Base-by-base conservation (phyloP, 305 asterid genomes). In the Andrographis paniculata region DNA sequence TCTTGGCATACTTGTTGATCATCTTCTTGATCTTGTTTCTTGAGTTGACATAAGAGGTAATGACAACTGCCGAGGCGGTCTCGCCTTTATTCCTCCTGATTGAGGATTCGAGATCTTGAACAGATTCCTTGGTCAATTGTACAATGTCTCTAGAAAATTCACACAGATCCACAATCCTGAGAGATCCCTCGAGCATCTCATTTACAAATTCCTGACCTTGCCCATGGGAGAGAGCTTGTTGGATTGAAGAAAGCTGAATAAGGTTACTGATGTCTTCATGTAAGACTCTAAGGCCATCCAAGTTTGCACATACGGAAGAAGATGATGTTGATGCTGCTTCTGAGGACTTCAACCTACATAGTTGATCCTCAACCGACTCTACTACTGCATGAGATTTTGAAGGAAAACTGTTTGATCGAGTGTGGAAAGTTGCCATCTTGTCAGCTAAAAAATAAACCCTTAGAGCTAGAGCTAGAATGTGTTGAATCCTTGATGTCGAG, bases 401-500 rank as follows among this genome's bases (percentile, higher is more conserved):
- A 8, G 75, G 78, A 17, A 66, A 61, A 51, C 61, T 61, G 53
- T 66, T 55, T 50, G 70, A 69, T 68, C 70, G 42, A 16, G 52
- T 28, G 15, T 68, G 75, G 35, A 51, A 55, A 17, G 9, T 49
- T 16, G 67, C 55, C 71, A 60, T 68, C 13, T 63, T 59, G 9
- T 7, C n/a, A n/a, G n/a, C n/a, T n/a, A n/a, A n/a, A n/a, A 7
- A 2, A 33, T 33, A 11, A 24, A 24, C 4, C 6, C 30, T 24
- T 3, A 3, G 30, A 24, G 8, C 4, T 24, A 8, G 4, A 3
- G 6, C 4, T 3, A 24, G 38, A 1, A 9, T 37, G 42, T 14
- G 17, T 37, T 1, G 8, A 3, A 3, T 13, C 8, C 17, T 37
- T 37, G 38, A 7, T 33, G 38, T 10, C 4, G 8, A 24, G 8